Base-by-base conservation (phyloP, 2,329 filamentous ascomycete genomes). In the Fusarium newnesense region DNA sequence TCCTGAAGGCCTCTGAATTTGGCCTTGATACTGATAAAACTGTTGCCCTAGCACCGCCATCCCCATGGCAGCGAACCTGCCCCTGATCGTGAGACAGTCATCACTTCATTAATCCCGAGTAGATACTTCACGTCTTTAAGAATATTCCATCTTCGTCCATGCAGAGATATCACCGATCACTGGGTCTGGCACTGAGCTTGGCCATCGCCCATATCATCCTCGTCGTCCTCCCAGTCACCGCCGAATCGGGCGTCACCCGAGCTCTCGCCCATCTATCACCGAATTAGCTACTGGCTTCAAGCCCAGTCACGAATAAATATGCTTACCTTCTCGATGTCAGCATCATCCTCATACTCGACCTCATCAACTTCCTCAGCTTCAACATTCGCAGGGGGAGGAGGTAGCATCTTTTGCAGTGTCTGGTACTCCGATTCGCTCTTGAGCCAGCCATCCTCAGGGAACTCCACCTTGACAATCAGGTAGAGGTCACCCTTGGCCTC, bases 401-500 rank as follows among this genome's bases (percentile, higher is more conserved):
- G 96, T 18, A 99, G 87, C 34, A 97, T 87, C 77, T 94, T 93
- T 77, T 89, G 86, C 64, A 99, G 85, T 50, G 89, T 88, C 62
- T 92, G 89, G 67, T 96, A 89, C 2, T 90, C 87, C 18, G 89
- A 88, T n/a, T 94, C 90, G 64, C 93, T 88, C 73, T 89, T 86
- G 65, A 95, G 85, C 94, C 95, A 98, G 32, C 91, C 93, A 77
- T 96, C 91, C 76, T 95, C 91, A 5, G 96, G 96, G 85, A 98
- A 98, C 61, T 94, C 89, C 71, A 99, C 89, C 77, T 96, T 92
- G 73, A 98, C 92, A 42, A 93, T 85, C 46, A 99, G 87, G 83
- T 96, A 99, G 24, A 99, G 85, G 79, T 98, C 95, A 47, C 96
- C 96, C 80, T 91, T 94, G 9, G 85, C 79, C 43, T 99, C 96